These are phyloP conservation scores for Cryptococcus sp. DNA, from an alignment of 1,284 basidiomycete genomes.

Conservation along the genomic window DNA sequence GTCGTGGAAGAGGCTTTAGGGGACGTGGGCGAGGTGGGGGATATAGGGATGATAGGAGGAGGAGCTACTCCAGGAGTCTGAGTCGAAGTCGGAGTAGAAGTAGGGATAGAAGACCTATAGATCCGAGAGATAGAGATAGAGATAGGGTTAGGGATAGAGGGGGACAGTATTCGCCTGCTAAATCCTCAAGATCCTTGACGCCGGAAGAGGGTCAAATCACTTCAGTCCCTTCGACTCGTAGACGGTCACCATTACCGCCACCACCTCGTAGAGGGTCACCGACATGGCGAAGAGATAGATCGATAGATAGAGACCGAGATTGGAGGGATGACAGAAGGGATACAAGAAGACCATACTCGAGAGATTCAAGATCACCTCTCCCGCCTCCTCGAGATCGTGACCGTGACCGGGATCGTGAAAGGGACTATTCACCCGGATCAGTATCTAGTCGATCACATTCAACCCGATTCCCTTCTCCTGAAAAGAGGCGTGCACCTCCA, in stretches of 20 bases:
- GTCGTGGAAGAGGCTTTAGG: neutral
- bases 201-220: constrained; percentile 45
- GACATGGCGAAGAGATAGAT: constrained; percentile 11
- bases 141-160: neutral
- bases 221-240: constrained; percentile 14
- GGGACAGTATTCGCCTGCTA: constrained; percentile 2
- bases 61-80: neutral
- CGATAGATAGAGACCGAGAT: constrained; percentile 4
- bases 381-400: neutral
- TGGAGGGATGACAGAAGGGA: neutral
- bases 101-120: too few species aligned
- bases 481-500: constrained; percentile 1
- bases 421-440: neutral
- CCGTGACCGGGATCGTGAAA: too few species aligned
- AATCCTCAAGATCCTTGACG: constrained; percentile 19
- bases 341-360: neutral
- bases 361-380: neutral
- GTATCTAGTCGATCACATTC: neutral
- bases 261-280: constrained; percentile 5
- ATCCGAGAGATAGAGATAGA: neutral
- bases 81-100: neutral
- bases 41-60: neutral
- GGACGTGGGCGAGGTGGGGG: neutral
- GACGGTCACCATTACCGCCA: constrained; percentile 15
- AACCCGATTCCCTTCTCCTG: constrained; percentile 1